These are phyloP conservation scores for Xylaria longipes DNA, from an alignment of 495 filamentous ascomycete genomes.

Conservation along the genomic window DNA sequence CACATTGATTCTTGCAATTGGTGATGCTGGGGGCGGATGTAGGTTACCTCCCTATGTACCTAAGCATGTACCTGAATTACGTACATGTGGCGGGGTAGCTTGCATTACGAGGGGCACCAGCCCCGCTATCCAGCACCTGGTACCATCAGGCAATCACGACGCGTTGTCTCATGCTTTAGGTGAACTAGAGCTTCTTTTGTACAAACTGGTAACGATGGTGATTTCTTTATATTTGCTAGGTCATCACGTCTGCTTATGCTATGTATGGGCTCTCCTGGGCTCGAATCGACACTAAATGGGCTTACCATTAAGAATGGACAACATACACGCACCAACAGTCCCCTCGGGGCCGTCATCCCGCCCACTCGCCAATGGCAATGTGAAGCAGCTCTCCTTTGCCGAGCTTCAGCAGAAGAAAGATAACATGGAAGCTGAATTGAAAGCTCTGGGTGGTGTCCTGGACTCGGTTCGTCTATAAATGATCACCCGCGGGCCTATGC, in stretches of 20 bases:
- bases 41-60: too few species aligned
- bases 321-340: slow-evolving; percentile 77
- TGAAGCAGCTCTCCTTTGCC: slow-evolving; percentile 64
- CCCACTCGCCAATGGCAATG: slow-evolving; percentile 57
- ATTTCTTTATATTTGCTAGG: background rate
- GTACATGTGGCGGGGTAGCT: slow-evolving; percentile 19
- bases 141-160: slow-evolving; percentile 24
- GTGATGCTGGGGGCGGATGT: background rate
- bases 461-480: slow-evolving; percentile 70
- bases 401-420: slow-evolving; percentile 75
- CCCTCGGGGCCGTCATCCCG: slow-evolving; percentile 72
- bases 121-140: slow-evolving; percentile 12
- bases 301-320: slow-evolving; percentile 62
- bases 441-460: slow-evolving; percentile 81
- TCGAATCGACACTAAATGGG: slow-evolving; percentile 25
- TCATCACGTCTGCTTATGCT: background rate
- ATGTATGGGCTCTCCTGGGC: slow-evolving; percentile 7
- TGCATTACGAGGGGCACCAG: background rate
- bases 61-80: background rate
- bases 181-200: background rate
- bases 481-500: background rate
- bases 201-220: background rate
- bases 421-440: slow-evolving; percentile 81
- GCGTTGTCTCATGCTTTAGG: slow-evolving; percentile 9
- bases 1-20: background rate